phyloP scores from a whole-genome alignment of 371 early-diverging fungal species.

The Syncephalastrum sp. region DNA sequence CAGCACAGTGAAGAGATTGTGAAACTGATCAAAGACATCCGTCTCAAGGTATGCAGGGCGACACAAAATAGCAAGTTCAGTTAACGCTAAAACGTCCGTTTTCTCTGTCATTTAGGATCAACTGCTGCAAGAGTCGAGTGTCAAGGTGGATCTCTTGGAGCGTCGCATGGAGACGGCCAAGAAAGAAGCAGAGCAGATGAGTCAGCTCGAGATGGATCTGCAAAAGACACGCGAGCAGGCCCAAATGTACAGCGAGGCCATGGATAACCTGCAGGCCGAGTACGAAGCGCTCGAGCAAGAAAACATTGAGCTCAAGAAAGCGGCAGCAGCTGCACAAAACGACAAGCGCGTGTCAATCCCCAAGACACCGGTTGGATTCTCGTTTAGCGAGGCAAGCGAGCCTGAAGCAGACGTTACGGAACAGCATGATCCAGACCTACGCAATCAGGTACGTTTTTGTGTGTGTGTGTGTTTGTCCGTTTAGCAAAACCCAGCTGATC shows the following conservation, averaged over 20 bases:
- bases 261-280: constrained; percentile 74
- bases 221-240: constrained; percentile 60
- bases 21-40: constrained; percentile 67
- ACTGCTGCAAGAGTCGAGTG: constrained; percentile 67
- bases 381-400: too few relatives aligned
- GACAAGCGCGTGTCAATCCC: constrained; percentile 37
- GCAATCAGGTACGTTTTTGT: constrained; percentile 14
- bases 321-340: constrained; percentile 33
- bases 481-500: too few relatives aligned
- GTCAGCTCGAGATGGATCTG: constrained; percentile 31
- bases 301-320: constrained; percentile 57
- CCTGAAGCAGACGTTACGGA: background rate
- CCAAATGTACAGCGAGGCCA: constrained; percentile 68
- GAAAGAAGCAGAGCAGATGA: constrained; percentile 72
- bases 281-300: constrained; percentile 68
- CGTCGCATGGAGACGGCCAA: constrained; percentile 69
- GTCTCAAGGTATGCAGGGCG: constrained; percentile 22
- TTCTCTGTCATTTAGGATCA: constrained; percentile 60
- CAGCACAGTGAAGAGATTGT: constrained; percentile 76
- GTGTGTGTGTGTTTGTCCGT: too few relatives aligned
- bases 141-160: constrained; percentile 79
- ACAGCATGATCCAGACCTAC: constrained; percentile 20
- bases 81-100: too few relatives aligned
- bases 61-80: too few relatives aligned
- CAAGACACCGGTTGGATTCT: constrained; percentile 14